phyloP scores from a whole-genome alignment of 768 basidiomycete species.

The Rickenella mellea region DNA sequence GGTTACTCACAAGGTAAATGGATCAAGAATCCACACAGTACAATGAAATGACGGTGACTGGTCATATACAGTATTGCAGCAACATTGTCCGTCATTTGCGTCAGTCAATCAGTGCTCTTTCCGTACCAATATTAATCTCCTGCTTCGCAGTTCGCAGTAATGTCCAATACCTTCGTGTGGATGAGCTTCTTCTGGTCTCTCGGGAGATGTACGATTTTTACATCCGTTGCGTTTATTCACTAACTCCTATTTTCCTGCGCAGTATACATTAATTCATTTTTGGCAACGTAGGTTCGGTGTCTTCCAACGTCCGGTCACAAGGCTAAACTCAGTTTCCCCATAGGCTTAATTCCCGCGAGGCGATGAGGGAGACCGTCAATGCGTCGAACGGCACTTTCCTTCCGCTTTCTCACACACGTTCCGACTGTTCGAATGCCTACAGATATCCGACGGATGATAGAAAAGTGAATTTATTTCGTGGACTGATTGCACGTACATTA shows the following conservation, averaged over 20 bases:
- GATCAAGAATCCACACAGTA: background rate
- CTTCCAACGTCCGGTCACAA: background rate
- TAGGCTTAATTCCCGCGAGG: constrained; percentile 39
- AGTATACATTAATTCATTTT: constrained; percentile 44
- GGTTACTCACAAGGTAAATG: constrained; percentile 33
- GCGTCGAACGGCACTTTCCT: constrained; percentile 3
- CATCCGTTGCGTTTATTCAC: background rate
- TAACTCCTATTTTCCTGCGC: constrained; percentile 1
- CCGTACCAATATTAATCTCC: background rate
- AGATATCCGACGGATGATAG: background rate
- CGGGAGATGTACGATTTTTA: constrained; percentile 33
- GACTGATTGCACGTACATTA: no score
- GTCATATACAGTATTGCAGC: constrained; percentile 26
- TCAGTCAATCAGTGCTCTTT: constrained; percentile 9
- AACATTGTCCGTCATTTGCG: constrained; percentile 31
- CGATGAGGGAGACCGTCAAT: constrained; percentile 28
- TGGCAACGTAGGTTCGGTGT: constrained; percentile 35
- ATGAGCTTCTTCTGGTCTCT: constrained; percentile 41
- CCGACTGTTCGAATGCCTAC: background rate
- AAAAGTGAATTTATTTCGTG: no score
- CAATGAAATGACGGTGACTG: constrained; percentile 1
- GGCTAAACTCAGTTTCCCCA: background rate
- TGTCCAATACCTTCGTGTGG: constrained; percentile 39
- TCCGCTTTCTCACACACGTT: background rate
- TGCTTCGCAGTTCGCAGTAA: constrained; percentile 27